Evolutionary conservation across 257 asterid genomes (phyloP).

Genomic region (Forsythia viridissima): DNA sequence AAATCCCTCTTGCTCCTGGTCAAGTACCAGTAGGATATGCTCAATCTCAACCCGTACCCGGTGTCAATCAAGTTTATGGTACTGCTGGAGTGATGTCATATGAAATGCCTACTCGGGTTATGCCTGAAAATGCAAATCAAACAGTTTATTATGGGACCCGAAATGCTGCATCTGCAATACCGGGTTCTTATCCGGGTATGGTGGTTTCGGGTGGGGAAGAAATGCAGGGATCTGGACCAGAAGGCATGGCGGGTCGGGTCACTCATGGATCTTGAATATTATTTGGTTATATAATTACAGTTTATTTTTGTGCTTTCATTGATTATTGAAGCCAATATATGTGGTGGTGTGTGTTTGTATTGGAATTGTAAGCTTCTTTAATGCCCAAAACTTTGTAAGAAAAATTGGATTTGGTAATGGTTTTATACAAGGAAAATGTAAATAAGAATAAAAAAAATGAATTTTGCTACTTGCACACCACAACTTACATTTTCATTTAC

Average conservation of each 20-base stretch:
- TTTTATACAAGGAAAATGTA: background rate
- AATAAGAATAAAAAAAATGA: too few species aligned
- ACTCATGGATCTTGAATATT: slow-evolving; percentile 35
- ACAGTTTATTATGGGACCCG: slow-evolving; percentile 56
- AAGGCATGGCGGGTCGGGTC: slow-evolving; percentile 53
- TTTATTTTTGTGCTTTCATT: background rate
- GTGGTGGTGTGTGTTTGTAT: background rate
- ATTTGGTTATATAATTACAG: background rate
- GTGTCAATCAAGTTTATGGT: slow-evolving; percentile 53
- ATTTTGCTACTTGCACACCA: too few species aligned
- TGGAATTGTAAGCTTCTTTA: background rate
- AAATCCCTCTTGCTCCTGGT: slow-evolving; percentile 43
- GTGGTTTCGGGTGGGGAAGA: slow-evolving; percentile 63
- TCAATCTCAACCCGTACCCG: slow-evolving; percentile 28
- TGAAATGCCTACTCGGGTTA: slow-evolving; percentile 47
- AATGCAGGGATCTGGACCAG: slow-evolving; percentile 49
- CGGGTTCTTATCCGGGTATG: slow-evolving; percentile 61
- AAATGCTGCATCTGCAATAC: slow-evolving; percentile 44
- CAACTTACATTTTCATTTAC: too few species aligned
- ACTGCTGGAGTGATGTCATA: slow-evolving; percentile 50
- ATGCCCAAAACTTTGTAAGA: too few species aligned
- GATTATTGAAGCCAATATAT: background rate
- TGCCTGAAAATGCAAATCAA: slow-evolving; percentile 47
- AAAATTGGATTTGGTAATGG: background rate
- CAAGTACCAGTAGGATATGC: slow-evolving; percentile 67